Evolutionary conservation across 257 asterid genomes (phyloP).

Genomic region (Euphrasia confusa): DNA sequence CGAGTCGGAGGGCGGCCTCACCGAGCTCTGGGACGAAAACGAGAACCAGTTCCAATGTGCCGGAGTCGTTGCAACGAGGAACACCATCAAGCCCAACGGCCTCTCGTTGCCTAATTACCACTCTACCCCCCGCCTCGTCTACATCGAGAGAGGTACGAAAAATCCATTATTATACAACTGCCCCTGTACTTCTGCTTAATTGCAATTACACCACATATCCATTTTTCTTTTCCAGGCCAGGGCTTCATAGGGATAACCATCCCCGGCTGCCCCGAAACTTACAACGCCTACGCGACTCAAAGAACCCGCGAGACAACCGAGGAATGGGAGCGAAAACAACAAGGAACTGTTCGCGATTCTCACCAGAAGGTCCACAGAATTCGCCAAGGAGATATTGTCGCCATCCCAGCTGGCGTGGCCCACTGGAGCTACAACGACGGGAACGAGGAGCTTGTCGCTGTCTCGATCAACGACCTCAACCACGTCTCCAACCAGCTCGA

Average conservation of each 20-base stretch:
- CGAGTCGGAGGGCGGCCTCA: constrained; percentile 50
- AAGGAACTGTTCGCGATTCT: constrained; percentile 29
- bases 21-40: constrained; percentile 57
- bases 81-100: constrained; percentile 36
- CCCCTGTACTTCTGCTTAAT: neutral
- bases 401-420: constrained; percentile 56
- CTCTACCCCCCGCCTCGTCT: constrained; percentile 62
- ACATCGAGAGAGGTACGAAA: constrained; percentile 42
- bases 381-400: constrained; percentile 51
- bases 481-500: constrained; percentile 70
- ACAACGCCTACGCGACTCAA: constrained; percentile 19
- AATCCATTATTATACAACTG: neutral
- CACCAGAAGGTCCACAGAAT: constrained; percentile 64
- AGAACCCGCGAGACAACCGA: constrained; percentile 9
- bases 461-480: constrained; percentile 63
- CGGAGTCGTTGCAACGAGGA: constrained; percentile 51
- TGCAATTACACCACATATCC: no score
- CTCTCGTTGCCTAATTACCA: constrained; percentile 67
- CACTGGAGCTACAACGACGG: constrained; percentile 75
- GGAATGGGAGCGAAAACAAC: constrained; percentile 6
- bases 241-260: constrained; percentile 44
- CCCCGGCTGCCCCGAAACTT: constrained; percentile 80
- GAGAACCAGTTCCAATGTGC: constrained; percentile 64
- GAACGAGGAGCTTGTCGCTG: constrained; percentile 44
- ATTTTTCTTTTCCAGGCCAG: constrained; percentile 34